These are phyloP conservation scores for Ceratobasidium sp. DNA, from an alignment of 1,284 basidiomycete species.

Conservation along the genomic window DNA sequence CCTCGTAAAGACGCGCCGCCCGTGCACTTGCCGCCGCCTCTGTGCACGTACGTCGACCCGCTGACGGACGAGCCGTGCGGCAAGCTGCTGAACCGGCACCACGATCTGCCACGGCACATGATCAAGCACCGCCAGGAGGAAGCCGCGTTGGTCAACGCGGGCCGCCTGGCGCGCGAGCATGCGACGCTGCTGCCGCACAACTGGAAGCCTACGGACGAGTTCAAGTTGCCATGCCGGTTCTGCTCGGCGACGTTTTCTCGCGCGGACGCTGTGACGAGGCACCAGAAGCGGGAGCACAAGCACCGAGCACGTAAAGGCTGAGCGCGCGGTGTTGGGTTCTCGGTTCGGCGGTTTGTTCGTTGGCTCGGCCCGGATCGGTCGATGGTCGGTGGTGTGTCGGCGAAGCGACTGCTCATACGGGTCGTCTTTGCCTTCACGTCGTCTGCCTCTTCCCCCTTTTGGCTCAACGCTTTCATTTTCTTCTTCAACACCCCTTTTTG, in stretches of 20 bases:
- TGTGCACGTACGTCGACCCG: slow-evolving; percentile 34
- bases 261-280: slow-evolving; percentile 37
- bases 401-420: slow-evolving; percentile 35
- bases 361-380: slow-evolving; percentile 11
- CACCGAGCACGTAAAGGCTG: slow-evolving; percentile 31
- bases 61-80: slow-evolving; percentile 11
- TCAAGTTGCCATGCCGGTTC: slow-evolving; percentile 43
- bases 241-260: slow-evolving; percentile 30
- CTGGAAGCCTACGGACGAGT: slow-evolving; percentile 36
- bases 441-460: slow-evolving; percentile 7
- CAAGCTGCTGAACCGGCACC: slow-evolving; percentile 42
- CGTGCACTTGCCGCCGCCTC: slow-evolving; percentile 30
- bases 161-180: slow-evolving; percentile 28
- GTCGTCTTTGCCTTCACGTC: slow-evolving; percentile 35
- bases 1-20: slow-evolving; percentile 41
- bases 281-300: slow-evolving; percentile 43
- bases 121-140: slow-evolving; percentile 42
- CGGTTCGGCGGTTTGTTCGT: background rate
- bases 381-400: slow-evolving; percentile 20
- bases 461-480: background rate
- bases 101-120: slow-evolving; percentile 41
- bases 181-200: slow-evolving; percentile 25
- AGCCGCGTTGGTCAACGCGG: slow-evolving; percentile 25
- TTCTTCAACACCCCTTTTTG: slow-evolving; percentile 17
- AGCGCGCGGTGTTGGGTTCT: background rate